Conservation (phyloP, 2,329 filamentous ascomycete genomes). For the Biscogniauxia mediterranea region DNA sequence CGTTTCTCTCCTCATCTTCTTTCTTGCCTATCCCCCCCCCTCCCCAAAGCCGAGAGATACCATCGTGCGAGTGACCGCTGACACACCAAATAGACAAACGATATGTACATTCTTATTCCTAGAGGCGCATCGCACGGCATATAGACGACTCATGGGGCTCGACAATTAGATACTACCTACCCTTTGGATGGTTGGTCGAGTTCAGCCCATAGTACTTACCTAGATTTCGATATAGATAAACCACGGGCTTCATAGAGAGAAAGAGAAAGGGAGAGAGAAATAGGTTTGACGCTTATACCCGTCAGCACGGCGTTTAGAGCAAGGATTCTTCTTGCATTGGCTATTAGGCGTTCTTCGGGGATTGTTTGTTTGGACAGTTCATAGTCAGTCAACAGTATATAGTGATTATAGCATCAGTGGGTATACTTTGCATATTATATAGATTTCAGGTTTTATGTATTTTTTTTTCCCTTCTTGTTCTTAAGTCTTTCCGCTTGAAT, state of each 20-base stretch:
- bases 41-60: neutral
- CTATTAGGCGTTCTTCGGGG: constrained; percentile 2
- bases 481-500: neutral
- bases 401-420: neutral
- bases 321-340: constrained; percentile 4
- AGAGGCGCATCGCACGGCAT: constrained; percentile 81
- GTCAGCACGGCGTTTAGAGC: constrained; percentile 11
- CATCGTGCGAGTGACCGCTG: neutral
- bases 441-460: neutral
- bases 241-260: neutral
- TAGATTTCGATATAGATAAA: constrained; percentile 9
- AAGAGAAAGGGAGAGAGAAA: constrained; percentile 10
- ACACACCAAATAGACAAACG: constrained; percentile 58
- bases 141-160: constrained; percentile 53
- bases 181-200: neutral
- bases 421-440: neutral
- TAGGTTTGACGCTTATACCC: constrained; percentile 5
- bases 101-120: constrained; percentile 84
- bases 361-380: neutral
- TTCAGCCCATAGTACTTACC: neutral
- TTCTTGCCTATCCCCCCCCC: neutral
- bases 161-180: constrained; percentile 25
- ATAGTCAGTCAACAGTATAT: neutral
- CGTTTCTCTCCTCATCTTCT: neutral
- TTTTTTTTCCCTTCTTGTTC: neutral